Base-by-base conservation (phyloP, 108 stramenopile genomes). In the Seminavis robusta region DNA sequence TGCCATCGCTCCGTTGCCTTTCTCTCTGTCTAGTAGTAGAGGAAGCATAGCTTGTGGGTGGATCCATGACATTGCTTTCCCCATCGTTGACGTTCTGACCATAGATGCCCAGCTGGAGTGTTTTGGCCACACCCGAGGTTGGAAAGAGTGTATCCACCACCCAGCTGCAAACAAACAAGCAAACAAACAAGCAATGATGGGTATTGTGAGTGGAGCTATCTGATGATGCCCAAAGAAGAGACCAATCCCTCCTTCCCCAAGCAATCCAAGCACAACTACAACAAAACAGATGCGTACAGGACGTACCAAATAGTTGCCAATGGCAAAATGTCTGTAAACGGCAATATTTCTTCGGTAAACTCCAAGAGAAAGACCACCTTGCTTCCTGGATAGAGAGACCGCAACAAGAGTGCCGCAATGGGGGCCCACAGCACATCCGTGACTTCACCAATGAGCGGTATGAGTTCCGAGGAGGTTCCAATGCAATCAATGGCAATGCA, bases 331-430 rank as follows among this genome's bases (percentile, higher is more conserved):
- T 87, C 85, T n/a, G 85, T 87, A 56, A 87, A 80, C 24, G 86
- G 86, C 25, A 88, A 49, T n/a, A 88, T 83, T 42, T 88, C 86
- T 63, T 88, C 86, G 8, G 67, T 74, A 51, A 88, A 79, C 37
- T 88, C 86, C 23, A 88, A 51, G 30, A 58, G 47, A 47, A 88
- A 84, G 0, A 83, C 32, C 27, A 84, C 62, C 40, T 87, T 87
- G 62, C 73, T 81, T 25, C 80, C 76, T 26, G 52, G 40, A 56
- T 69, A 88, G 17, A 83, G 53, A 15, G 59, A 69, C 20, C 77
- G 68, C 1, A 88, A 49, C 11, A 76, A 30, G 0, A 68, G 37
- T 6, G 75, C 86, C 9, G 82, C 77, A 23, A 77, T 58, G 4
- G 86, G 86, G 28, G 86, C 82, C 20, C 63, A 81, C 6, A 76